Evolutionary conservation across 2,329 filamentous ascomycete species (phyloP).

Genomic region (Capronia epimyces): DNA sequence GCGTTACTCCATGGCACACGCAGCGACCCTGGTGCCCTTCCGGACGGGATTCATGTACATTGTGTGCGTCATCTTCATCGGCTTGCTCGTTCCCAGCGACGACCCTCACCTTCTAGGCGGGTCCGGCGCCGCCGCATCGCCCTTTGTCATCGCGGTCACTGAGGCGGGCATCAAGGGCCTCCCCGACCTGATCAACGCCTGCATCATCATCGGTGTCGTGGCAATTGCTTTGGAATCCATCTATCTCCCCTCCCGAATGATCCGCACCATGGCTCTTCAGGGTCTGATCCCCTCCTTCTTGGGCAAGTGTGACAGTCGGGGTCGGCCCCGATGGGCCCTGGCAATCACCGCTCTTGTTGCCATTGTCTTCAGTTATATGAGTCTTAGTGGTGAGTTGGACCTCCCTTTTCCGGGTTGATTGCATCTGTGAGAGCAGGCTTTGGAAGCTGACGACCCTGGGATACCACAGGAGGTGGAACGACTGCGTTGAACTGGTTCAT

Average conservation of each 20-base stretch:
- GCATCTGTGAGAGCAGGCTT: too few species aligned
- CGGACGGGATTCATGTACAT: slow-evolving; percentile 34
- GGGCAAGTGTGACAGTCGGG: slow-evolving; percentile 31
- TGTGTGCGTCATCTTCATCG: slow-evolving; percentile 31
- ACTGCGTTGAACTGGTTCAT: slow-evolving; percentile 31
- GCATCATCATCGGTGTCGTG: slow-evolving; percentile 33
- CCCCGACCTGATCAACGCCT: slow-evolving; percentile 33
- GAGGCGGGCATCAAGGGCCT: slow-evolving; percentile 32
- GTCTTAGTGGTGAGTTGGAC: slow-evolving; percentile 30
- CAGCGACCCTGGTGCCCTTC: slow-evolving; percentile 32
- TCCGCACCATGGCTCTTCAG: slow-evolving; percentile 32
- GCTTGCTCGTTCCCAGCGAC: slow-evolving; percentile 27
- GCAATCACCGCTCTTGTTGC: slow-evolving; percentile 30
- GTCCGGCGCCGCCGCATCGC: slow-evolving; percentile 31
- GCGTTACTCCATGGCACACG: slow-evolving; percentile 35
- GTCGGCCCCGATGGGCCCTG: slow-evolving; percentile 32
- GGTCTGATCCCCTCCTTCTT: slow-evolving; percentile 30
- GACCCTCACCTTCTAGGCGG: slow-evolving; percentile 30
- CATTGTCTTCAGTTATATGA: slow-evolving; percentile 33
- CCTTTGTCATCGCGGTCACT: slow-evolving; percentile 34
- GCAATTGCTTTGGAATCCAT: slow-evolving; percentile 34
- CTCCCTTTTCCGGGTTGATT: too few species aligned
- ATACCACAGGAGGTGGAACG: slow-evolving; percentile 12
- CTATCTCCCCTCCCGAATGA: slow-evolving; percentile 34
- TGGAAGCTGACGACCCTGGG: not conserved